A percentile compares a stretch with the other conserved stretches of the same genome.
These are phyloP conservation scores for Fusarium avenaceum DNA, from an alignment of 2,329 filamentous ascomycete genomes.

Conservation along the genomic window DNA sequence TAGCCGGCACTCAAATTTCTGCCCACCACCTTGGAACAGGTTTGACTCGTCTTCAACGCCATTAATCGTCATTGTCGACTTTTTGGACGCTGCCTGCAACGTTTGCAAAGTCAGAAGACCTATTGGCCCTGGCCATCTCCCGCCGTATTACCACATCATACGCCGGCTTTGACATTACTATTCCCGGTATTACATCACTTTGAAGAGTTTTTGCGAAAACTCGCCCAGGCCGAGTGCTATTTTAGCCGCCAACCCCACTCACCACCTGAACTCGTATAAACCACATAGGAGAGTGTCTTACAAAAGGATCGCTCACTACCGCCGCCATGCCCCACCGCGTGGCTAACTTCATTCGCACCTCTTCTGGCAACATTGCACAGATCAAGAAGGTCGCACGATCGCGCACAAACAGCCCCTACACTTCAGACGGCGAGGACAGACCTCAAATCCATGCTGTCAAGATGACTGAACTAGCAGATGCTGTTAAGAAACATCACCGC, in stretches of 20 bases:
- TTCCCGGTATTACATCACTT: slow-evolving; percentile 36
- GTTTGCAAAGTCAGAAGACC: slow-evolving; percentile 34
- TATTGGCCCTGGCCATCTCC: slow-evolving; percentile 40
- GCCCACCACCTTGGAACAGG: slow-evolving; percentile 38
- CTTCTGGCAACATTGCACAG: slow-evolving; percentile 67
- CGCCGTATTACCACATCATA: slow-evolving; percentile 25
- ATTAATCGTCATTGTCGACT: slow-evolving; percentile 35
- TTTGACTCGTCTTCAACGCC: slow-evolving; percentile 20
- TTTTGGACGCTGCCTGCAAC: slow-evolving; percentile 21
- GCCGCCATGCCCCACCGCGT: slow-evolving; percentile 69
- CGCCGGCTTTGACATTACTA: slow-evolving; percentile 3
- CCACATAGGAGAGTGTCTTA: slow-evolving; percentile 25
- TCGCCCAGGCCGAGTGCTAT: slow-evolving; percentile 20
- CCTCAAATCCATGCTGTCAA: slow-evolving; percentile 51
- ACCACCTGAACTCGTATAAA: slow-evolving; percentile 23
- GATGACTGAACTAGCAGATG: slow-evolving; percentile 57
- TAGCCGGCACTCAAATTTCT: slow-evolving; percentile 35
- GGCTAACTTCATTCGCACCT: slow-evolving; percentile 68
- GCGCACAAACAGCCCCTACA: slow-evolving; percentile 53
- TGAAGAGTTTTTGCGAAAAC: slow-evolving; percentile 41
- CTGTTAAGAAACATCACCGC: slow-evolving; percentile 59
- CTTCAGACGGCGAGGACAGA: slow-evolving; percentile 55
- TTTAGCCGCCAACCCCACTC: slow-evolving; percentile 41
- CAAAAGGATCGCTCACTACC: slow-evolving; percentile 37
- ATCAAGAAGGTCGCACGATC: slow-evolving; percentile 60